Conservation (phyloP, 1,139 yeast genomes). For the Geotrichum klebahnii region DNA sequence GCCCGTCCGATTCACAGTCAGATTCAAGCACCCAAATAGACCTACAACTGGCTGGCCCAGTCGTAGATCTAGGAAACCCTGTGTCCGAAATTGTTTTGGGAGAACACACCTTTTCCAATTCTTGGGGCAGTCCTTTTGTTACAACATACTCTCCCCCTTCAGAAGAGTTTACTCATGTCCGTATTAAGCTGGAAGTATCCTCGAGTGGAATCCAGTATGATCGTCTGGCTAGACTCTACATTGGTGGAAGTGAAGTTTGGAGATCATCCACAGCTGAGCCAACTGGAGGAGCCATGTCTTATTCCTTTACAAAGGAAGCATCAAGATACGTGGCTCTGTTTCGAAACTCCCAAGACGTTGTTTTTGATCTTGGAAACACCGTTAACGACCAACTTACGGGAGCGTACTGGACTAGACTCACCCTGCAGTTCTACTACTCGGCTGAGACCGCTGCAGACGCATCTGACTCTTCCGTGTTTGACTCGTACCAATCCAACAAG, state of each 20-base stretch:
- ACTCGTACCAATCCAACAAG: no score
- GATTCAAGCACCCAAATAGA: neutral
- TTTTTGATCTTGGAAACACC: slow-evolving; percentile 57
- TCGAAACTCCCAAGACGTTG: slow-evolving; percentile 45
- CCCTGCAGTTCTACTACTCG: slow-evolving; percentile 50
- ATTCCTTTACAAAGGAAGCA: slow-evolving; percentile 57
- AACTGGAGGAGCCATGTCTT: slow-evolving; percentile 45
- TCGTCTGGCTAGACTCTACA: slow-evolving; percentile 64
- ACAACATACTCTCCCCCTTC: slow-evolving; percentile 44
- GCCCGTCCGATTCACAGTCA: no score
- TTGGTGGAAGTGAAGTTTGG: slow-evolving; percentile 71
- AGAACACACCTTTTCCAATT: slow-evolving; percentile 46
- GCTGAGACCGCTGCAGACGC: no score
- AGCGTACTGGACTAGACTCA: slow-evolving; percentile 52
- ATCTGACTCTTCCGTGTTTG: slow-evolving; percentile 20
- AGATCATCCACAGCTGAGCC: slow-evolving; percentile 86
- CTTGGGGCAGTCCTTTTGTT: slow-evolving; percentile 55
- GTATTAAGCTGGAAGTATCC: slow-evolving; percentile 54
- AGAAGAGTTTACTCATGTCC: slow-evolving; percentile 54
- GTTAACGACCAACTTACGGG: slow-evolving; percentile 59
- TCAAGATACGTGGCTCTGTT: slow-evolving; percentile 56
- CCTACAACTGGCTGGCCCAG: slow-evolving; percentile 19
- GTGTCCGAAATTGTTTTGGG: slow-evolving; percentile 15
- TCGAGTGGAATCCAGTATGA: slow-evolving; percentile 72
- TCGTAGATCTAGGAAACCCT: slow-evolving; percentile 15